A percentile compares a stretch with the other conserved stretches of the same genome.
These are phyloP conservation scores for Rickenella mellea DNA, from an alignment of 768 basidiomycete genomes.

Conservation along the genomic window DNA sequence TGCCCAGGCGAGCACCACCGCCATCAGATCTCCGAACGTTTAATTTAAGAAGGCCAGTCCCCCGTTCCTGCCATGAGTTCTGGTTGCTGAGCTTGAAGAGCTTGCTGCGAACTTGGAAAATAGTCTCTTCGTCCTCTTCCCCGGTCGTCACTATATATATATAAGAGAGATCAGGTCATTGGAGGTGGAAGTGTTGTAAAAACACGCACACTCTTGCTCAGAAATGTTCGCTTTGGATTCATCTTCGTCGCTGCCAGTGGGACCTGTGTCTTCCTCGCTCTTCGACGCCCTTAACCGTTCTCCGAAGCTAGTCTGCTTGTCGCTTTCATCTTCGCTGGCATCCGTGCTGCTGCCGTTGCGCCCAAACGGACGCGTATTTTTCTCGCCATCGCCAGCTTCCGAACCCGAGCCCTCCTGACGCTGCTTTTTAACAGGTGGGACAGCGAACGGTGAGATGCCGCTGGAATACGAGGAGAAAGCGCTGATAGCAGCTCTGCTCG, in stretches of 20 bases:
- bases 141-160: constrained; percentile 52
- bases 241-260: constrained; percentile 37
- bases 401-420: constrained; percentile 13
- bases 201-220: constrained; percentile 56
- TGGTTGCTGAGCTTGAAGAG: constrained; percentile 49
- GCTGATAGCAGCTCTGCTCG: constrained; percentile 30
- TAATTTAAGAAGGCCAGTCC: constrained; percentile 60
- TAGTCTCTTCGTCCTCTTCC: constrained; percentile 73
- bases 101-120: constrained; percentile 72
- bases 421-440: constrained; percentile 40
- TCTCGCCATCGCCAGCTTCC: constrained; percentile 6
- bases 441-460: constrained; percentile 22
- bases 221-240: constrained; percentile 36
- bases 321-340: constrained; percentile 9
- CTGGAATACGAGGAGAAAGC: constrained; percentile 59
- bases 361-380: constrained; percentile 3
- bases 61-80: constrained; percentile 70
- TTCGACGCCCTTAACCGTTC: constrained; percentile 56
- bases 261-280: constrained; percentile 46
- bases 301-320: constrained; percentile 38
- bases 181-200: background rate
- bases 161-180: constrained; percentile 1
- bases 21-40: constrained; percentile 60
- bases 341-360: constrained; percentile 19
- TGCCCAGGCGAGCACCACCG: constrained; percentile 60